Conservation (phyloP, 306 rosid species). For the Vigna unguiculata region DNA sequence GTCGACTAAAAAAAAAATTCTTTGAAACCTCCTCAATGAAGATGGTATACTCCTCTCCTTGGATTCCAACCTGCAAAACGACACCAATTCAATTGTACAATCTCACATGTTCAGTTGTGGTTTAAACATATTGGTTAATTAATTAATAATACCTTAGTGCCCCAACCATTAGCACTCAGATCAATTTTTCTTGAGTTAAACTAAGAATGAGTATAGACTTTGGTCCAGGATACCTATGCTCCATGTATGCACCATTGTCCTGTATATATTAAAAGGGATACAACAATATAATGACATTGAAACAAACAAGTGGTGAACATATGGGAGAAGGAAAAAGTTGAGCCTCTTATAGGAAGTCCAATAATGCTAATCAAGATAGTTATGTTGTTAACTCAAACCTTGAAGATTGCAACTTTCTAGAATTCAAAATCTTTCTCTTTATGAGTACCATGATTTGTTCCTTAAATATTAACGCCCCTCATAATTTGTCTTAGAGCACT, state of each 20-base stretch:
- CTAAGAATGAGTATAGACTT: conserved; percentile 66
- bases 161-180: conserved; percentile 82
- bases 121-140: neutral
- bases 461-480: conserved; percentile 46
- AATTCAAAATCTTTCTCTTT: conserved; percentile 67
- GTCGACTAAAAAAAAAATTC: too few relatives aligned
- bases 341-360: conserved; percentile 86
- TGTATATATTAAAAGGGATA: conserved; percentile 42
- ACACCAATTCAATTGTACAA: conserved; percentile 8
- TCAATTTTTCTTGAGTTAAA: conserved; percentile 79
- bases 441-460: conserved; percentile 70
- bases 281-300: neutral
- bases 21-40: conserved; percentile 68
- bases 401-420: conserved; percentile 45
- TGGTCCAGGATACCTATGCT: conserved; percentile 87
- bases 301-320: conserved; percentile 12
- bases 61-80: conserved; percentile 65
- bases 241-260: conserved; percentile 99
- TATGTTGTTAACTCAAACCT: conserved; percentile 67
- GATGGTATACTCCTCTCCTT: conserved; percentile 58
- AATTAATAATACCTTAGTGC: conserved; percentile 67
- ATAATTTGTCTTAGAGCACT: neutral
- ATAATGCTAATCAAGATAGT: conserved; percentile 63
- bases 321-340: conserved; percentile 23
- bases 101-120: neutral